Base-by-base conservation (phyloP, 164 flowering plant species). In the Saururus chinensis region DNA sequence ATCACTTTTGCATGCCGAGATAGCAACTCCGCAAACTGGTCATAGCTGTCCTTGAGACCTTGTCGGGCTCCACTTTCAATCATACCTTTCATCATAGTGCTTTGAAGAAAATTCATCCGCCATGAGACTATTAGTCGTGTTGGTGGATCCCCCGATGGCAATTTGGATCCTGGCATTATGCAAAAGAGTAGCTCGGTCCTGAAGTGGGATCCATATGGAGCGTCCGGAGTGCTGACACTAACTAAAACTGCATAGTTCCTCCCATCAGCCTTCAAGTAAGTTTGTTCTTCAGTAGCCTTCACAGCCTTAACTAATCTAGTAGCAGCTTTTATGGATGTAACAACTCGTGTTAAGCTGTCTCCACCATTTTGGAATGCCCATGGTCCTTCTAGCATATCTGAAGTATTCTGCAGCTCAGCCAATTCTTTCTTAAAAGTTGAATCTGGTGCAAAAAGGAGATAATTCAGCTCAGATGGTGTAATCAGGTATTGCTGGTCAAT, bases 81-180 rank as follows among this genome's bases (percentile, higher is more conserved):
- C 95, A 89, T 84, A 52, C 97, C 81, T 72, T 82, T 89, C 96
- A 93, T 89, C 87, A 93, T 88, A 53, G 92, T 89, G 73, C 83
- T 89, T 74, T 93, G 98, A 53, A 84, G 59, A 70, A 93, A 93
- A 69, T 93, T 93, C 73, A 82, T 77, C 56, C 92, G 78, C 98
- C 98, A 89, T 4, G 98, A 93, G 59, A 93, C 64, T 8, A 84
- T 84, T 71, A 93, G 64, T 57, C 70, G 84, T 23, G 96, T 82
- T 70, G 84, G 75, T 71, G 79, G 81, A 59, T 88, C 90, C 52
- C 84, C 91, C 1, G 87, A 84, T 30, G 86, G 82, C 60, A 88
- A 72, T 74, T 88, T 96, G 45, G 97, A 90, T 56, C 98, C 97
- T 7, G 92, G 86, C 16, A 78, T 79, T 30, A 93, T 84, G 75